Evolutionary conservation across 2,329 filamentous ascomycete species (phyloP).

Genomic region (Ophiostoma ips): DNA sequence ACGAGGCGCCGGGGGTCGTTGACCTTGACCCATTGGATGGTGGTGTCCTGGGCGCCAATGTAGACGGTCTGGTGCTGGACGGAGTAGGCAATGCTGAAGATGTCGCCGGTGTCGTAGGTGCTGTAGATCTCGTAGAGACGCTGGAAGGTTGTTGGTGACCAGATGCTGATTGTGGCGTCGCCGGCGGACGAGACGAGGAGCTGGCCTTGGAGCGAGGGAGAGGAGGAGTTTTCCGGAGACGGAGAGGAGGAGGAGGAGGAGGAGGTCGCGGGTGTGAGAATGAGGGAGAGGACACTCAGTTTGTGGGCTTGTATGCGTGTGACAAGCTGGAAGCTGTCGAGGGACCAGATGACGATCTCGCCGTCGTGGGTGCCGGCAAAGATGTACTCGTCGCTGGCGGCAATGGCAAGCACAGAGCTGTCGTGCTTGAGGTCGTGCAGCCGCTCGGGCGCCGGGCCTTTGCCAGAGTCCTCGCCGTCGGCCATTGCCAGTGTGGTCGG

Average conservation of each 20-base stretch:
- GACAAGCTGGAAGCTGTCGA: slow-evolving; percentile 73
- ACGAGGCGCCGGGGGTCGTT: slow-evolving; percentile 47
- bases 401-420: slow-evolving; percentile 70
- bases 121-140: slow-evolving; percentile 85
- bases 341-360: slow-evolving; percentile 82
- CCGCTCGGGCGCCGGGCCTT: slow-evolving; percentile 39
- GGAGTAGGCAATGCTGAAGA: slow-evolving; percentile 91
- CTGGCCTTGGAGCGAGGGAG: slow-evolving; percentile 36
- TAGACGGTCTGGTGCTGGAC: slow-evolving; percentile 68
- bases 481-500: slow-evolving; percentile 8
- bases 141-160: slow-evolving; percentile 64
- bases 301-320: slow-evolving; percentile 76
- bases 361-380: slow-evolving; percentile 90
- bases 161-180: slow-evolving; percentile 89
- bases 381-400: slow-evolving; percentile 65
- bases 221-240: slow-evolving; percentile 32
- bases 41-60: slow-evolving; percentile 85
- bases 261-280: slow-evolving; percentile 55
- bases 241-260: neutral
- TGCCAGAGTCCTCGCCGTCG: slow-evolving; percentile 8
- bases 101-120: slow-evolving; percentile 84
- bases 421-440: slow-evolving; percentile 63
- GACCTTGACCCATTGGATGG: slow-evolving; percentile 82
- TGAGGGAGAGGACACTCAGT: slow-evolving; percentile 77
- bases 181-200: slow-evolving; percentile 86